phyloP scores from a whole-genome alignment of 192 early-diverging fungal species.

The Coemansia sp. region DNA sequence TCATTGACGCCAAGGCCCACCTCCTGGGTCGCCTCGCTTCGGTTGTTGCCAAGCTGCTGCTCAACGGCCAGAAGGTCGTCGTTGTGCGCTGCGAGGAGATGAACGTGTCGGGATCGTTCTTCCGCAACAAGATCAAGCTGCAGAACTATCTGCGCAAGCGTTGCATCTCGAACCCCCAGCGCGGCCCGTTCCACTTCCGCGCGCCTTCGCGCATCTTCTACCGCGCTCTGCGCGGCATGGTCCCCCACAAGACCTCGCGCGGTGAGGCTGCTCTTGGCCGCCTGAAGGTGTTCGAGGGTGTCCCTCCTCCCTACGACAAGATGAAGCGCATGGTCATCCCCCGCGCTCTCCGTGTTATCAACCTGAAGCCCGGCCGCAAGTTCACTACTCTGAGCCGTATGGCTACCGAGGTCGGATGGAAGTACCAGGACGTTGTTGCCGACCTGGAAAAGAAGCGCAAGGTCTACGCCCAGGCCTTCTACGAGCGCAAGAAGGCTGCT shows the following conservation, averaged over 20 bases:
- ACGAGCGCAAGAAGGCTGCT: constrained; percentile 85
- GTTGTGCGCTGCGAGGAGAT: constrained; percentile 98
- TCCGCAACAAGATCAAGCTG: constrained; percentile 99
- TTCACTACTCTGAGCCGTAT: constrained; percentile 93
- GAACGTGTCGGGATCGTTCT: constrained; percentile 97
- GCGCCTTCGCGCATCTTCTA: constrained; percentile 97
- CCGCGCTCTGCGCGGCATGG: constrained; percentile 96
- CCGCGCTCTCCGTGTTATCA: constrained; percentile 93
- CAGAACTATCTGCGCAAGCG: constrained; percentile 97
- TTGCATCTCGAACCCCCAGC: constrained; percentile 92
- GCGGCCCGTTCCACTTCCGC: constrained; percentile 99
- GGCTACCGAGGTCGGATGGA: constrained; percentile 97
- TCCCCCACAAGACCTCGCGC: constrained; percentile 99
- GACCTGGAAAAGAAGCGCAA: constrained; percentile 99
- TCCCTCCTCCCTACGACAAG: constrained; percentile 96
- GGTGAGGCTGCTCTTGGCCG: constrained; percentile 96
- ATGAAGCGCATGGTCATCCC: constrained; percentile 97
- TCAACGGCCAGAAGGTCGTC: constrained; percentile 96
- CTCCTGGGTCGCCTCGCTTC: constrained; percentile 96
- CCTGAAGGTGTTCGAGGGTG: constrained; percentile 99
- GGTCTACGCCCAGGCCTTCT: constrained; percentile 87
- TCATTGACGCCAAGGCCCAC: constrained; percentile 99
- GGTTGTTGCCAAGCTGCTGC: constrained; percentile 96
- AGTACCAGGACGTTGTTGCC: constrained; percentile 96
- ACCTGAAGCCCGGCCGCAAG: constrained; percentile 96